These are phyloP conservation scores for Scutellaria barbata DNA, from an alignment of 257 asterid species.

Conservation along the genomic window DNA sequence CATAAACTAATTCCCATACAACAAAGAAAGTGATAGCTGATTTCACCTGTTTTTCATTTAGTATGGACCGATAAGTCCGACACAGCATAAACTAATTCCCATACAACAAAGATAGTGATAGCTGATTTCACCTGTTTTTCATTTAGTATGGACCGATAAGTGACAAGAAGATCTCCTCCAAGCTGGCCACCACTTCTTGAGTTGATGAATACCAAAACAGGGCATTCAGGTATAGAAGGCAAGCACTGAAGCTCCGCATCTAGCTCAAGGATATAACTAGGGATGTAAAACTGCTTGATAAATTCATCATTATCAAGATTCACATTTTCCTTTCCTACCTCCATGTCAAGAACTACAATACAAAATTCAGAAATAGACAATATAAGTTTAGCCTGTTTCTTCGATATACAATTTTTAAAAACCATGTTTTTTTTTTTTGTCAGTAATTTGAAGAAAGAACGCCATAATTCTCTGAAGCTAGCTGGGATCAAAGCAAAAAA, in stretches of 20 bases:
- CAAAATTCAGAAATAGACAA: slow-evolving; percentile 17
- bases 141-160: slow-evolving; percentile 72
- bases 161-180: slow-evolving; percentile 80
- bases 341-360: slow-evolving; percentile 40
- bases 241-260: slow-evolving; percentile 36
- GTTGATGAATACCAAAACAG: slow-evolving; percentile 86
- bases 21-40: background rate
- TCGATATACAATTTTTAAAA: background rate
- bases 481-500: background rate
- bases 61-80: slow-evolving; percentile 58
- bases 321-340: slow-evolving; percentile 43
- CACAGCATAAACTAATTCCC: background rate
- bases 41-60: slow-evolving; percentile 75
- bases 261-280: slow-evolving; percentile 58
- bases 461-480: background rate
- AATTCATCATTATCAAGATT: slow-evolving; percentile 42
- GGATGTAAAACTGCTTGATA: slow-evolving; percentile 60
- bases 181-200: slow-evolving; percentile 96
- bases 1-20: background rate
- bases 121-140: slow-evolving; percentile 62
- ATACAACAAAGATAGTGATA: background rate
- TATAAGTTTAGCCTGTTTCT: background rate
- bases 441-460: slow-evolving; percentile 6
- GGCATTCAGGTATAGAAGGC: slow-evolving; percentile 60
- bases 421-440: too few species aligned